These are phyloP conservation scores for Gaillardinia entomophila DNA, from an alignment of 805 yeast species.

Conservation along the genomic window DNA sequence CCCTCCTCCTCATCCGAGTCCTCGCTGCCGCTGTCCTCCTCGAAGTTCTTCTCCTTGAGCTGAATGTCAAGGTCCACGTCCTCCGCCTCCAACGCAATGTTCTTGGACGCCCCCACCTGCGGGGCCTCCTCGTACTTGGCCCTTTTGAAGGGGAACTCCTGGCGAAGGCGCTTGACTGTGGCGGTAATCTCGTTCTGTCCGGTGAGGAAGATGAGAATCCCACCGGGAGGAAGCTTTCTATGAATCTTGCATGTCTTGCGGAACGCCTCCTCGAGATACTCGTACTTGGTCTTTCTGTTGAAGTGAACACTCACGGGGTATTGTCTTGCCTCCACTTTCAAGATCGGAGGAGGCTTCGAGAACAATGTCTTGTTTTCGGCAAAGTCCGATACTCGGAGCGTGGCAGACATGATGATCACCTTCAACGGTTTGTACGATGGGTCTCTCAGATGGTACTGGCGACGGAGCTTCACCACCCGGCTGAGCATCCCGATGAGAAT, in stretches of 20 bases:
- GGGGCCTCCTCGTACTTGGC: slow-evolving; percentile 24
- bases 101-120: slow-evolving; percentile 49
- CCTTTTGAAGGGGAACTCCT: slow-evolving; percentile 55
- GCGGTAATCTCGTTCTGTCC: slow-evolving; percentile 89
- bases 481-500: slow-evolving; percentile 92
- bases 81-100: slow-evolving; percentile 77
- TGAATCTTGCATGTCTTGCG: slow-evolving; percentile 85
- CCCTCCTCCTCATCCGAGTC: slow-evolving; percentile 55
- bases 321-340: slow-evolving; percentile 89
- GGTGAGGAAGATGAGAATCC: slow-evolving; percentile 84
- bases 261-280: slow-evolving; percentile 84
- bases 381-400: slow-evolving; percentile 88
- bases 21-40: slow-evolving; percentile 41
- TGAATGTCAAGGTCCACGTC: slow-evolving; percentile 61
- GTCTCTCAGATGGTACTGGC: slow-evolving; percentile 42
- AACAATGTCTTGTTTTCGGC: slow-evolving; percentile 75
- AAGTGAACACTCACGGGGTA: slow-evolving; percentile 91
- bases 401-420: slow-evolving; percentile 93
- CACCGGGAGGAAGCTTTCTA: slow-evolving; percentile 83
- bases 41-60: slow-evolving; percentile 34
- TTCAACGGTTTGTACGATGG: slow-evolving; percentile 63
- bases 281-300: slow-evolving; percentile 67
- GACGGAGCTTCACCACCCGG: slow-evolving; percentile 71
- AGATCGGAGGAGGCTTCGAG: slow-evolving; percentile 71
- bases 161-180: slow-evolving; percentile 63